A percentile compares a stretch with the other conserved stretches of the same genome.
These are phyloP conservation scores for Pseudopithomyces maydicus DNA, from an alignment of 2,329 filamentous ascomycete species.

Conservation along the genomic window DNA sequence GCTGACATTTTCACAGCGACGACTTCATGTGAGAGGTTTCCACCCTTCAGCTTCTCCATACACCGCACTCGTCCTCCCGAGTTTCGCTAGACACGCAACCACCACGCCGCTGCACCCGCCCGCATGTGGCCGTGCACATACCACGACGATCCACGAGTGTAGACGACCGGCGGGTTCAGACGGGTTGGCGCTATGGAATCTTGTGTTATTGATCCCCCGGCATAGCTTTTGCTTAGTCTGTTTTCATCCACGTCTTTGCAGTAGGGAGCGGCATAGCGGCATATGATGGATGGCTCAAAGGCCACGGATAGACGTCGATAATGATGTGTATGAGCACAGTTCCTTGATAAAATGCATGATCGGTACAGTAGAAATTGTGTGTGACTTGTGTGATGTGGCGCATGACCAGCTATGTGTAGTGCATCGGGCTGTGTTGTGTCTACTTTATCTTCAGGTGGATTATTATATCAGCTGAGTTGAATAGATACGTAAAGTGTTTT, in stretches of 20 bases:
- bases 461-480: too few relatives aligned
- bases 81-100: constrained; percentile 11
- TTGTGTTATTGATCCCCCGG: background rate
- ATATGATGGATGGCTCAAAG: background rate
- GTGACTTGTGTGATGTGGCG: too few relatives aligned
- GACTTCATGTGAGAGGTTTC: constrained; percentile 45
- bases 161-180: background rate
- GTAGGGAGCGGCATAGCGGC: constrained; percentile 5
- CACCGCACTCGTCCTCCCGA: constrained; percentile 1
- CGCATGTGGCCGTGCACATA: background rate
- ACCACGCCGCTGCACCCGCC: constrained; percentile 12
- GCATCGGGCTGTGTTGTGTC: too few relatives aligned
- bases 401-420: too few relatives aligned
- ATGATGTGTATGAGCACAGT: constrained; percentile 2
- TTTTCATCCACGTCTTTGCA: background rate
- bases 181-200: constrained; percentile 11
- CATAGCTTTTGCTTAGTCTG: constrained; percentile 9
- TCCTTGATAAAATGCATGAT: background rate
- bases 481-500: too few relatives aligned
- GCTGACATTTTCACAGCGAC: constrained; percentile 37
- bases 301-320: constrained; percentile 4
- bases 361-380: background rate
- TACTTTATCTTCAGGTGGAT: too few relatives aligned
- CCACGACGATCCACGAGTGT: background rate
- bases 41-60: background rate